Evolutionary conservation across 1,139 yeast species (phyloP).

Genomic region (Spathaspora sp.): DNA sequence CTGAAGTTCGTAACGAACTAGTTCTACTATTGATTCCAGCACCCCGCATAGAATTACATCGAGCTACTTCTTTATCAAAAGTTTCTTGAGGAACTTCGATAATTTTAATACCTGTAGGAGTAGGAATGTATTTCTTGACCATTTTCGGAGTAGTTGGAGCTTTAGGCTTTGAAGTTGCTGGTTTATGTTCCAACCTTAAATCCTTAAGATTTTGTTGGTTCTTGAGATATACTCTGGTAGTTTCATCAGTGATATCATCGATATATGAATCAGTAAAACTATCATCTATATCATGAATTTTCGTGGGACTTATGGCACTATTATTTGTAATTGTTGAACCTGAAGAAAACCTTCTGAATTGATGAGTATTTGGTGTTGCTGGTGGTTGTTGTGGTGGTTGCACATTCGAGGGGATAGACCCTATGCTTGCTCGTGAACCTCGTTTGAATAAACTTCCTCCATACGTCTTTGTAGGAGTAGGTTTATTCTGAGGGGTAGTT

Average conservation of each 20-base stretch:
- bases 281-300: constrained; percentile 28
- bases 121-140: constrained; percentile 50
- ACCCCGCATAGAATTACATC: constrained; percentile 40
- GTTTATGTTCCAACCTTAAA: constrained; percentile 21
- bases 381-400: constrained; percentile 5
- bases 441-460: constrained; percentile 18
- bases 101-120: constrained; percentile 48
- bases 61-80: constrained; percentile 37
- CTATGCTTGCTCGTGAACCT: constrained; percentile 12
- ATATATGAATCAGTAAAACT: constrained; percentile 29
- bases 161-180: constrained; percentile 3
- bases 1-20: constrained; percentile 9
- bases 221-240: constrained; percentile 17
- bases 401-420: constrained; percentile 2
- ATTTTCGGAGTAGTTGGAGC: constrained; percentile 25
- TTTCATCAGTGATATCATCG: constrained; percentile 30
- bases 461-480: constrained; percentile 4
- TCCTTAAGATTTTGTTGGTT: constrained; percentile 27
- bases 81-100: constrained; percentile 46
- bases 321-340: constrained; percentile 16
- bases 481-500: constrained; percentile 6
- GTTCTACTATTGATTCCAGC: constrained; percentile 22
- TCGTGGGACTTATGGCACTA: constrained; percentile 9
- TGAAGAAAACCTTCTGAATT: constrained; percentile 15
- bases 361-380: constrained; percentile 10